Base-by-base conservation (phyloP, 192 early-diverging fungal species). In the Backusella westeae region DNA sequence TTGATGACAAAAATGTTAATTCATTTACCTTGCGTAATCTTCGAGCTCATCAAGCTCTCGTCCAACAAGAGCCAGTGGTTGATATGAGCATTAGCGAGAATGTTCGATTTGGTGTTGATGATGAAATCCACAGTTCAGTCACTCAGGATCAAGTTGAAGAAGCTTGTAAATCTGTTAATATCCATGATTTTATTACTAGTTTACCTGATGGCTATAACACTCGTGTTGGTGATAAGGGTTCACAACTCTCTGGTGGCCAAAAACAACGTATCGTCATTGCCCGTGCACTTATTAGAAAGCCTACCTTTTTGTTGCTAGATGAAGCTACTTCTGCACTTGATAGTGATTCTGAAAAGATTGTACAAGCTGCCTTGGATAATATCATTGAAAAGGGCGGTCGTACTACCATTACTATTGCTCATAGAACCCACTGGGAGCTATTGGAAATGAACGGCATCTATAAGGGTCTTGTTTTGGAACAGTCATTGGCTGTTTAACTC, bases 21-120 rank as follows among this genome's bases (percentile, higher is more conserved):
- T 74, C 87, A 70, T 93, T 93, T 86, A 87, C 90, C 34, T 35
- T 96, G 8, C 74, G 78, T n/a, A 86, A 91, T 59, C 85, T 97
- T 44, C 91, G 97, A 68, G 53, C 77, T 21, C 87, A 89, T 72
- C 84, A 96, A 86, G 93, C 94, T 23, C 83, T 98, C 19, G 97
- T 98, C n/a, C 92, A 93, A 36, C 97, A 98, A 78, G 96, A 97
- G 85, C 97, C 97, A 2, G 91, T 95, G 59, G 96, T 97, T 79
- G 94, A 96, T 81, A 82, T 94, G 78, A 87, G 90, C n/a, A 93
- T 98, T 75, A 86, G 86, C 39, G 96, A 97, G 19, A 98, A 98
- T 88, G 96, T 98, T 71, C 82, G 83, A 8, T 96, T 95, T 78
- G 92, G 91, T 38, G 75, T 85, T 0, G 86, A 88, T 10, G 81